Evolutionary conservation across 176 grass and related monocot species (phyloP), one percentile per base, ranked within the genome.

Genomic region (Cenchrus americanus): DNA sequence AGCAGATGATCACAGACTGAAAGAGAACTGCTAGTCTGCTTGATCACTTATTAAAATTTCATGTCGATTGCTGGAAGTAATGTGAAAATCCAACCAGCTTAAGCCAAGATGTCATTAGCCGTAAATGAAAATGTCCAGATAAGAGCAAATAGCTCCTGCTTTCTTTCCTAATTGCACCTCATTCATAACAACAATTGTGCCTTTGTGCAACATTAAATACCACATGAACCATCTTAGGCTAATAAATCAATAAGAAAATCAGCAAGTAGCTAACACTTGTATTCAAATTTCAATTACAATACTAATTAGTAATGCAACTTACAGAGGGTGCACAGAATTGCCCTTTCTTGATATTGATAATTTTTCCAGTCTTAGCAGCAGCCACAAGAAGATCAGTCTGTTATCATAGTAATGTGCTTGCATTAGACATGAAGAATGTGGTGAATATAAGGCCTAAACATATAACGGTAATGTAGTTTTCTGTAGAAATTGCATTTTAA

Each of bases 281-380:
- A 80, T 50, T 64, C 43, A 63, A 27, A 72, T 22, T 84, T 89
- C 57, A 67, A 15, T n/a, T 84, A 14, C 72, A 79, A 23, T 50
- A 73, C 3, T 44, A 78, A 12, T n/a, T 68, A 14, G 66, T 74
- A 69, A 48, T 83, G n/a, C 52, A 83, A 94, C 96, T 95, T 90
- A 98, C 96, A 42, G 96, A 93, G 63, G 96, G 81, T 10, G 93
- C 93, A 85, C 96, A 98, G 80, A 98, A 94, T 93, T 98, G 96
- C 61, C 91, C 96, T 90, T 98, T 98, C 89, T 98, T 98, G 79
- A 98, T 98, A 80, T 93, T 98, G 83, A 98, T 95, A 76, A 98
- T 98, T 87, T 86, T 98, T 57, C 92, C 92, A 46, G 96, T 98
- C 76, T 93, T 91, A 47, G 96, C 96, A 21, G 96, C 96, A 37